Evolutionary conservation across 345 rosid genomes (phyloP).

Genomic region (Geranium brycei): DNA sequence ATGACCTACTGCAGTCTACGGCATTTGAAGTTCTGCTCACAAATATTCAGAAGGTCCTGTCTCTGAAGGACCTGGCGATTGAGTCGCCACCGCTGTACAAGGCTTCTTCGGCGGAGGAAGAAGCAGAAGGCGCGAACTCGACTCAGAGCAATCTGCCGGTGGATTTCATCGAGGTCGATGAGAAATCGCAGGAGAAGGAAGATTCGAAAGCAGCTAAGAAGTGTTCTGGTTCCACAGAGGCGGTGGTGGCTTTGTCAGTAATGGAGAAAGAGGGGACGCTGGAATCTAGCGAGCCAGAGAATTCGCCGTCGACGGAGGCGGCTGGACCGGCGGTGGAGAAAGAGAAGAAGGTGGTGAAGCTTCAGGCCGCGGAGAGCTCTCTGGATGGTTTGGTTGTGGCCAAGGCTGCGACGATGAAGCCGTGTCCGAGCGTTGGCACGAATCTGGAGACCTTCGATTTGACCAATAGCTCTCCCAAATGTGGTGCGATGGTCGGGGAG

Average conservation of each 20-base stretch:
- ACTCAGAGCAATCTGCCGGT: neutral
- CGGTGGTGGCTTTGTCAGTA: neutral
- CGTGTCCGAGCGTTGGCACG: slow-evolving; percentile 27
- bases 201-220: neutral
- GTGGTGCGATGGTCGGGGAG: slow-evolving; percentile 32
- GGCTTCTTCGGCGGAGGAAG: neutral
- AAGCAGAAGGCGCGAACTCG: neutral
- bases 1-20: neutral
- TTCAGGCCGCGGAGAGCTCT: slow-evolving; percentile 6
- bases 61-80: neutral
- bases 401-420: slow-evolving; percentile 9
- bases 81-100: neutral
- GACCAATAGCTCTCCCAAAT: slow-evolving; percentile 7
- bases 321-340: neutral
- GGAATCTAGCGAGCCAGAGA: slow-evolving; percentile 3
- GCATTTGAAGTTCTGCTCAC: neutral
- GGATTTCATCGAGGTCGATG: neutral
- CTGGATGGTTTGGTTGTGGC: slow-evolving; percentile 5
- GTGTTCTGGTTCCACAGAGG: neutral
- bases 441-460: slow-evolving; percentile 16
- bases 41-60: neutral
- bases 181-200: neutral
- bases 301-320: slow-evolving; percentile 4
- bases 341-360: slow-evolving; percentile 10
- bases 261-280: neutral